Base-by-base conservation (phyloP, 176 grass and related monocot genomes). In the Oryza officinalis region DNA sequence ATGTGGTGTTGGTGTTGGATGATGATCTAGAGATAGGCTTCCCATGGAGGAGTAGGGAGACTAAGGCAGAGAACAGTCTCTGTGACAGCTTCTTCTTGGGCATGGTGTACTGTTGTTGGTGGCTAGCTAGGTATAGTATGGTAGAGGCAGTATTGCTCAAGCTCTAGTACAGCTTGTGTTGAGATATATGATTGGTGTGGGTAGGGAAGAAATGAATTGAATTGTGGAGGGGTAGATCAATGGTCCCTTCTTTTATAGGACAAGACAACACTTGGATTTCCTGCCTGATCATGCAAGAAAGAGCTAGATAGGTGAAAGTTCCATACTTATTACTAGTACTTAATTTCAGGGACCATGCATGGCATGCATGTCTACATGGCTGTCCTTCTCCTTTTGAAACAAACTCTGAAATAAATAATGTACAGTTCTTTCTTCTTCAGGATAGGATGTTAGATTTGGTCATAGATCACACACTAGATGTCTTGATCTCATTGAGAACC, bases 61-160 rank as follows among this genome's bases (percentile, higher is more conserved):
- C 43, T 59, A 86, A 54, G 66, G 88, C 14, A 23, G 83, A 90
- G 45, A 37, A 25, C 74, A 90, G 68, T 60, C 28, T 90, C 15
- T 86, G 84, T 0, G 27, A 22, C 1, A 89, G 61, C 69, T 65
- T 84, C 60, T 50, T 84, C 69, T 80, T 84, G 46, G 76, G 76
- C 81, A 88, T 88, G 17, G 38, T 28, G 64, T 38, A 38, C 22
- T 57, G 7, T n/a, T 61, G 57, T n/a, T 61, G 15, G 57, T 61
- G 14, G 22, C n/a, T 25, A 13, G 57, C 57, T 61, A 61, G 22
- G 22, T 60, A 60, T 23, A 60, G 57, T 61, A 61, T 25, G 23
- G n/a, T 61, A 57, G 20, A 57, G 52, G 49, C 2, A 20, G 17
- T 59, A 6, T 52, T 18, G 47, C 47, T 52, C 47, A 52, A 52